Conservation (phyloP, 257 asterid genomes). For the Oldenlandia corymbosa region DNA sequence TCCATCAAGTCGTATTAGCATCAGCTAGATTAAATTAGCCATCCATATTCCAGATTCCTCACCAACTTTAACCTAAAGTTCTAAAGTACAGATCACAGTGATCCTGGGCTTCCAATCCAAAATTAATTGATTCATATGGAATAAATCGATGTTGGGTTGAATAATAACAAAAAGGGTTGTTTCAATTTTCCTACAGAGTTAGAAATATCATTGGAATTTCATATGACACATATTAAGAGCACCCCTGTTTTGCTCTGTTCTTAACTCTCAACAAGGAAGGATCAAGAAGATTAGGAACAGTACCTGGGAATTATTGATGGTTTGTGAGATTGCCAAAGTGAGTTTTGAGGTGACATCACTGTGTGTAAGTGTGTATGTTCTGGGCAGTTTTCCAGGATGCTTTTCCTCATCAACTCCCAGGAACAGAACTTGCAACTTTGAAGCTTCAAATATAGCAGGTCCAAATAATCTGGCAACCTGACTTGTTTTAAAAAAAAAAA, state of each 20-base stretch:
- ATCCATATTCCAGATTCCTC: not conserved
- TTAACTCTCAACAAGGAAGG: not conserved
- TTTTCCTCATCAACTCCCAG: slow-evolving; percentile 55
- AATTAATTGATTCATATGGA: too few species aligned
- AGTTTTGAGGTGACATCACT: slow-evolving; percentile 64
- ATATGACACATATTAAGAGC: not conserved
- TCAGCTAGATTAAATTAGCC: not conserved
- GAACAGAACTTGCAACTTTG: slow-evolving; percentile 61
- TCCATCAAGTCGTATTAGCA: not conserved
- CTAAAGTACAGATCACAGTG: too few species aligned
- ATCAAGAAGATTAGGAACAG: not conserved
- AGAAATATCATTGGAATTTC: not conserved
- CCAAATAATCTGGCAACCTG: slow-evolving; percentile 90
- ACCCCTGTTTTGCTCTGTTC: slow-evolving; percentile 13
- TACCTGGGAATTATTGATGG: slow-evolving; percentile 63
- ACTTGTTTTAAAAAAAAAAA: not conserved
- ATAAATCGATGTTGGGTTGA: too few species aligned
- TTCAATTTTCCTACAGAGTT: not conserved
- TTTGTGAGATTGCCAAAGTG: slow-evolving; percentile 68
- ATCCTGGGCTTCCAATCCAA: too few species aligned
- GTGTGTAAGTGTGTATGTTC: slow-evolving; percentile 72
- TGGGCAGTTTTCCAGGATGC: slow-evolving; percentile 63
- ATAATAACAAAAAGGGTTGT: too few species aligned
- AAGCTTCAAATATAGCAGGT: slow-evolving; percentile 75
- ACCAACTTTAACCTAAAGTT: not conserved